Evolutionary conservation across 2,329 filamentous ascomycete species (phyloP).

Genomic region (Pestalotiopsis fici): DNA sequence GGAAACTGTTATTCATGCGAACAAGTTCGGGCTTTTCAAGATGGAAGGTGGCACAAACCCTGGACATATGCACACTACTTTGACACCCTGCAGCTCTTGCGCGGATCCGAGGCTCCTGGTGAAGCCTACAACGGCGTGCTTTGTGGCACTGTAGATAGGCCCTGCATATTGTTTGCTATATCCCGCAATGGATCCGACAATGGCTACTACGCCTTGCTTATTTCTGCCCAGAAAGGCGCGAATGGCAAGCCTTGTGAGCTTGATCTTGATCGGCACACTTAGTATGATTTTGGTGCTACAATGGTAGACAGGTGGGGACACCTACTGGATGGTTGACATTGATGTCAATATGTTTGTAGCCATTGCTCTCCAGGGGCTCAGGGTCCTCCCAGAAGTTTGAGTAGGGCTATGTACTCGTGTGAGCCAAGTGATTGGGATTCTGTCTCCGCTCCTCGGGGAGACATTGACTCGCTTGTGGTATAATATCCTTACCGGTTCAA

Average conservation of each 20-base stretch:
- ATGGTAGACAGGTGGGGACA: not conserved
- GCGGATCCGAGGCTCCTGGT: not conserved
- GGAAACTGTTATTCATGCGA: not conserved
- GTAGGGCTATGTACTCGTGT: not conserved
- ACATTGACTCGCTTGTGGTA: not conserved
- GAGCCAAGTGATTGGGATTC: not conserved
- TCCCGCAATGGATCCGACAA: not conserved
- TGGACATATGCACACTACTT: not conserved
- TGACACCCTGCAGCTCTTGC: not conserved
- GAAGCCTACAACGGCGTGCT: not conserved
- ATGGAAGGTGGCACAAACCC: not conserved
- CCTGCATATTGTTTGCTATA: not conserved
- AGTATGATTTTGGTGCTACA: not conserved
- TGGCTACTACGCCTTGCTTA: not conserved
- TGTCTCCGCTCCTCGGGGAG: too few species aligned
- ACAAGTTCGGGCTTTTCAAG: not conserved
- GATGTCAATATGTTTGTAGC: not conserved
- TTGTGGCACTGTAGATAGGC: not conserved
- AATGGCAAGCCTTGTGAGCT: not conserved
- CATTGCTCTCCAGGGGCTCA: not conserved
- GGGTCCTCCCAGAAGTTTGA: not conserved
- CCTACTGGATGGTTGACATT: not conserved
- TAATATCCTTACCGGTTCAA: not conserved
- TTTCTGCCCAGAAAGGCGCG: not conserved
- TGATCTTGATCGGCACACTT: not conserved